Evolutionary conservation across 345 rosid species (phyloP), one percentile per base, ranked within the genome.

Genomic region (Corchorus capsularis): DNA sequence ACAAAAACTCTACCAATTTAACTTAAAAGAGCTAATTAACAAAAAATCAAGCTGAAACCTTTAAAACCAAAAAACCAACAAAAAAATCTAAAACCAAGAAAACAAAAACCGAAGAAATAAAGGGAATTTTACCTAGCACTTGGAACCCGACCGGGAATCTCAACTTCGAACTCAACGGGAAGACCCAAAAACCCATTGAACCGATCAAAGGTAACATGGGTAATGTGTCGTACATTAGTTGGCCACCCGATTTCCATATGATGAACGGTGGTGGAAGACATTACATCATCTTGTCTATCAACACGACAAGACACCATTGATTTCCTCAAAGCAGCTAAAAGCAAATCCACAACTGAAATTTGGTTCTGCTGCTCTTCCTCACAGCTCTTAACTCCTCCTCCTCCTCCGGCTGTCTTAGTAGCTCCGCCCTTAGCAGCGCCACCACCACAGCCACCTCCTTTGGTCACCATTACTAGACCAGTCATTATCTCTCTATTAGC

Each of bases 191-290:
- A 95, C 12, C 99, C 99, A 69, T 91, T 88, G 84, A 95, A 95
- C 14, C 98, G 90, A 79, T 95, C 99, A 61, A 95, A 95, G 1
- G 99, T 95, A 2, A 95, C 99, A 69, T 95, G 99, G 67, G 98
- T 86, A 7, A 93, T 85, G 75, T 95, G 99, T 12, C 89, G 85
- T 49, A 93, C 99, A 69, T 95, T 89, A 7, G 99, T 95, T 3
- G 99, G 99, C 93, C 93, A 91, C 16, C 99, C 92, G 54, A 93
- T 95, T 75, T 93, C 99, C 97, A 93, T 87, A 14, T 85, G 87
- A 72, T 88, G 87, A 56, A 88, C 83, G 55, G 90, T 39, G n/a
- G 90, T 39, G n/a, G 90, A 81, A 16, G 85, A 84, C 8, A 75
- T 55, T 16, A 65, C 65, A 3, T 75, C 72, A 9, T 56, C 78